Base-by-base conservation (phyloP, 1,284 basidiomycete genomes). In the Cystobasidiaceae sp. region DNA sequence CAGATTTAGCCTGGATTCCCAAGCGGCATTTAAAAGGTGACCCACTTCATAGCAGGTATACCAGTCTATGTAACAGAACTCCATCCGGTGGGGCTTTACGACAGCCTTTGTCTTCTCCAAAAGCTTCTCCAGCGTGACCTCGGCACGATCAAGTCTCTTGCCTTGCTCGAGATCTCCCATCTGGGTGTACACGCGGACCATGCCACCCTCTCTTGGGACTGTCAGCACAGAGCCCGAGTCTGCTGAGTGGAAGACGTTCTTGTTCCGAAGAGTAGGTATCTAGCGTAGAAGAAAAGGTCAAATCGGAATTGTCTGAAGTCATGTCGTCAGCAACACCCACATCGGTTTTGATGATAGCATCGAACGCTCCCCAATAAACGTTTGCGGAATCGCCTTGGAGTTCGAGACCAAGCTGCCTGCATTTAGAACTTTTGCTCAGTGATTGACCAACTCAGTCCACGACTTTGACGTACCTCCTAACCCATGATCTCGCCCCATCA, bases 31-130 rank as follows among this genome's bases (percentile, higher is more conserved):
- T 13, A 17, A 7, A 21, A 52, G 6, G 15, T 89, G 88, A 1
- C 88, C 87, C 80, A 88, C 71, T 59, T 71, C 68, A 34, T 89
- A 90, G 27, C 87, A 79, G 0, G 87, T 88, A 84, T 86, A 90
- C 89, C 89, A 91, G 43, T 88, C 83, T 19, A 87, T 74, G 25
- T 83, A 78, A 1, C 81, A 81, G 25, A 81, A 80, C 8, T 81
- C 76, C 48, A 91, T 81, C 13, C 74, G 79, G 75, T 84, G 91
- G 2, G 90, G 90, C 50, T 80, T 70, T 33, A 91, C 79, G 3
- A 85, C 83, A 71, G 82, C 83, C 70, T 82, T 79, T 7, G 85
- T 86, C 15, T 67, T 85, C 71, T 84, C 81, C 58, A 89, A 71
- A 45, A 90, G 77, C 71, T 83, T 79, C 66, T 83, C 79, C 0